Base-by-base conservation (phyloP, 2,329 filamentous ascomycete species). In the Fusarium veterinarium region DNA sequence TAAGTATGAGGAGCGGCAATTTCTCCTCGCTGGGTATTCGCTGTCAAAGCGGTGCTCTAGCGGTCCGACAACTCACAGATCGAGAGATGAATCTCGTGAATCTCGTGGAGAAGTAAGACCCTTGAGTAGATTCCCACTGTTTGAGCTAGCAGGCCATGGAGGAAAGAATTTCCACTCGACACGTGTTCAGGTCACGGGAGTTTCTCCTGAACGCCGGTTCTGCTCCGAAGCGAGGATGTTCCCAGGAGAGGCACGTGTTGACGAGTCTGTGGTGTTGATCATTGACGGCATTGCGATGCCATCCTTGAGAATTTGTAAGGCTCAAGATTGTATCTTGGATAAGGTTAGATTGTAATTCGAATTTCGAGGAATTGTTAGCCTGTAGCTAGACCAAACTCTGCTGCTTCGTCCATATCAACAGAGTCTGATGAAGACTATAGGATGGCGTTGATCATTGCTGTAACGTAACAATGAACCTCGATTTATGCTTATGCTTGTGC, bases 41-140 rank as follows among this genome's bases (percentile, higher is more conserved):
- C 59, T 65, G 66, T 67, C 75, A 64, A 49, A 75, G 63, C 60
- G 67, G 44, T 41, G 51, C 40, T 48, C 60, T 56, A 55, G 63
- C 63, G 75, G 71, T 49, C 61, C 57, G 60, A 64, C 66, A 69
- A 72, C 62, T 41, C 55, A 44, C 48, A 67, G 73, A 77, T 75
- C 74, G 70, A 63, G 69, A 65, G 57, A 64, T 69, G 64, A 68
- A 74, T 67, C 61, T 52, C 41, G 48, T 52, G 60, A 69, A 76
- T 76, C 69, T 72, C 48, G 60, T 49, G 69, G 62, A 68, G 69
- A 63, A 55, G 63, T 10, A 40, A 40, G 59, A 48, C 60, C 61
- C 69, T 53, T 53, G 49, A 20, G 33, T 17, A 8, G 49, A 60
- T 53, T 41, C 44, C 23, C 31, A 49, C 57, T 28, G 25, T 60